Evolutionary conservation across 2,329 filamentous ascomycete genomes (phyloP), one percentile per base, ranked within the genome.

Genomic region (Phyllosticta capitalensis): DNA sequence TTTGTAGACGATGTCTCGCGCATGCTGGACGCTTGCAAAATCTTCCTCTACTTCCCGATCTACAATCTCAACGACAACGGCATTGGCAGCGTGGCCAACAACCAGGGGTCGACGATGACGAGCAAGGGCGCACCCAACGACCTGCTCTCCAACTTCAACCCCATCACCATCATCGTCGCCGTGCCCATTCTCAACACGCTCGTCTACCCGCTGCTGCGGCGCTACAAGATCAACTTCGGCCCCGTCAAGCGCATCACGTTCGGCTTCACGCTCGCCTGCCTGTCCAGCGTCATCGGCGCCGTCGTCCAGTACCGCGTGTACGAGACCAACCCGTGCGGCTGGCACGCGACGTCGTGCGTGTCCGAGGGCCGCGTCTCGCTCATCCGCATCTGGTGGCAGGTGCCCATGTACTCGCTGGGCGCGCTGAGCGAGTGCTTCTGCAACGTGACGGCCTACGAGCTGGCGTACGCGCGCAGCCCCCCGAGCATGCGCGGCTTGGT

Each of bases 71-170:
- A 75, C 52, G 68, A 74, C 60, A 68, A 71, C n/a, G 81, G 81
- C 64, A 75, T 83, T 26, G 81, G 81, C 17, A 72, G 72, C 4
- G 73, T 81, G n/a, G 20, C 50, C 19, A 58, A 51, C 10, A 45
- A 38, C 50, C 58, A 60, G 56, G 58, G 55, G 20, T 57, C 55
- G n/a, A 61, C 63, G 68, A 61, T 81, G 68, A 70, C 68, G 5
- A 81, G 78, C 9, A 73, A 79, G 56, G 78, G 78, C 26, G 77
- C 77, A 0, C 78, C 79, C 51, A 81, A 80, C 64, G 78, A 81
- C 58, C 68, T 81, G 9, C 71, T 81, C 45, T 69, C 62, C 64
- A 80, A 80, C 69, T 79, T 80, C 68, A 80, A 80, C 68, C 71
- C 78, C 0, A 65, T 81, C 7, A 77, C 74, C 55, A 79, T 80